A percentile compares a stretch with the other conserved stretches of the same genome.
Conservation (phyloP, 2,329 filamentous ascomycete genomes). For the Stagonosporopsis cucurbitacearum region DNA sequence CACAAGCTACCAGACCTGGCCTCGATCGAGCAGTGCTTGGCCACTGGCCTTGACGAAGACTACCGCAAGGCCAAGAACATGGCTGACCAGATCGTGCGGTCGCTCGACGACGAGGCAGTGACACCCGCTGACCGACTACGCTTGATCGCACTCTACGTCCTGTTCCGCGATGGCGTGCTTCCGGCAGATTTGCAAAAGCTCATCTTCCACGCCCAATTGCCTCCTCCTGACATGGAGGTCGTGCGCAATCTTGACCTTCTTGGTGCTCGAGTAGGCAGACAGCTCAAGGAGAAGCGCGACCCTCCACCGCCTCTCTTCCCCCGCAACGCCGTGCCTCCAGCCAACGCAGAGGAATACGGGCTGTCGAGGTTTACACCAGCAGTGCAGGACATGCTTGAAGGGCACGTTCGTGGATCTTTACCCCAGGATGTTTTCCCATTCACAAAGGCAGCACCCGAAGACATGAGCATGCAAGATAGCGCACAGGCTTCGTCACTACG, state of each 20-base stretch:
- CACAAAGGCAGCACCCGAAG: conserved; percentile 64
- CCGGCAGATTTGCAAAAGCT: conserved; percentile 83
- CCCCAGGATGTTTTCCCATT: conserved; percentile 56
- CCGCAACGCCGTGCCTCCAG: conserved; percentile 62
- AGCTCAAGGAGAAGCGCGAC: conserved; percentile 78
- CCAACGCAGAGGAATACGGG: conserved; percentile 73
- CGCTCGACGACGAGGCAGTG: conserved; percentile 85
- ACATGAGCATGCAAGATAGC: conserved; percentile 62
- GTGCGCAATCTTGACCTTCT: conserved; percentile 82
- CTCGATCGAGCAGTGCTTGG: conserved; percentile 79
- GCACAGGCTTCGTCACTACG: conserved; percentile 71
- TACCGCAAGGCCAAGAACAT: conserved; percentile 89
- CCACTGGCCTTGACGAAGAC: conserved; percentile 92
- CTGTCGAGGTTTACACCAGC: conserved; percentile 87
- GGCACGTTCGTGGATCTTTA: conserved; percentile 53
- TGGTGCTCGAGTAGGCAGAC: conserved; percentile 74
- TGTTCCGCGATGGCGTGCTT: conserved; percentile 86
- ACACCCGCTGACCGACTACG: conserved; percentile 77
- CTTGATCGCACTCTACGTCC: conserved; percentile 81
- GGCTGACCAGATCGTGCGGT: conserved; percentile 80
- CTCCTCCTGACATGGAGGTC: conserved; percentile 73
- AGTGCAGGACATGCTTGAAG: conserved; percentile 84
- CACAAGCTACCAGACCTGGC: conserved; percentile 87
- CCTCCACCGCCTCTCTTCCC: conserved; percentile 73
- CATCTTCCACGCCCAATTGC: conserved; percentile 80